A percentile compares a stretch with the other conserved stretches of the same genome.
Evolutionary conservation across 352 stramenopile species (phyloP).

Genomic region (Phytopythium boreale): DNA sequence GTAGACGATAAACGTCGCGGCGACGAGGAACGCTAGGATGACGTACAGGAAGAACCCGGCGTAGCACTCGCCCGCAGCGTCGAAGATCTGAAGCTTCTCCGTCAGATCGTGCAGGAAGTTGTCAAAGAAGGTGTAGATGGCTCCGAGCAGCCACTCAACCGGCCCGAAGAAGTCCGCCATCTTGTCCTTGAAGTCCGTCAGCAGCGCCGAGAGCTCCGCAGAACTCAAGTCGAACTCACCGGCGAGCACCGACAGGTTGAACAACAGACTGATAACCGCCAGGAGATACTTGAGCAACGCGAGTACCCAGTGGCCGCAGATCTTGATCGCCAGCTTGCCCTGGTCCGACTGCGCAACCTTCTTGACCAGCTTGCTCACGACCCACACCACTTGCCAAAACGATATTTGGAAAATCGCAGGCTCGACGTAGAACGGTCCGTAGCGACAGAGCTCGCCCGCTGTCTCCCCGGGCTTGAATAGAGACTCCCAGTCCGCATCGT

Average conservation of each 20-base stretch:
- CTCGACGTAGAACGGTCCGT: slow-evolving; percentile 43
- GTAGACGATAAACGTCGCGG: slow-evolving; percentile 45
- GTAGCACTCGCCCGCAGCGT: slow-evolving; percentile 29
- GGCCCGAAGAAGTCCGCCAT: slow-evolving; percentile 25
- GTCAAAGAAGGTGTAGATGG: slow-evolving; percentile 37
- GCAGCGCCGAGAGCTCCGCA: slow-evolving; percentile 10
- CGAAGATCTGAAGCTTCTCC: slow-evolving; percentile 24
- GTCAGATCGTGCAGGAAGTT: slow-evolving; percentile 30
- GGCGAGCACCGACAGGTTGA: slow-evolving; percentile 54
- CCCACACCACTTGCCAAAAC: slow-evolving; percentile 16
- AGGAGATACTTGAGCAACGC: slow-evolving; percentile 47
- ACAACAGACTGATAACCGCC: slow-evolving; percentile 49
- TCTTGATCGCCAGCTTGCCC: slow-evolving; percentile 26
- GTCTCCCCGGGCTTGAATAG: slow-evolving; percentile 9
- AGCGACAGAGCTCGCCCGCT: slow-evolving; percentile 43
- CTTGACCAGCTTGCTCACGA: slow-evolving; percentile 12
- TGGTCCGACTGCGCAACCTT: slow-evolving; percentile 22
- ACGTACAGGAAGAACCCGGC: slow-evolving; percentile 35
- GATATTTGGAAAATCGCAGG: slow-evolving; percentile 22
- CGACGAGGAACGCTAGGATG: slow-evolving; percentile 28
- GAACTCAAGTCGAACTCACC: slow-evolving; percentile 29
- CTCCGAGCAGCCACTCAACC: slow-evolving; percentile 18
- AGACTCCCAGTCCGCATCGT: background rate
- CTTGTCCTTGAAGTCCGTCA: slow-evolving; percentile 17
- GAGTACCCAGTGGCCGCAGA: slow-evolving; percentile 19